These are phyloP conservation scores for Parathielavia hyrcaniae DNA, from an alignment of 495 filamentous ascomycete genomes.

Conservation along the genomic window DNA sequence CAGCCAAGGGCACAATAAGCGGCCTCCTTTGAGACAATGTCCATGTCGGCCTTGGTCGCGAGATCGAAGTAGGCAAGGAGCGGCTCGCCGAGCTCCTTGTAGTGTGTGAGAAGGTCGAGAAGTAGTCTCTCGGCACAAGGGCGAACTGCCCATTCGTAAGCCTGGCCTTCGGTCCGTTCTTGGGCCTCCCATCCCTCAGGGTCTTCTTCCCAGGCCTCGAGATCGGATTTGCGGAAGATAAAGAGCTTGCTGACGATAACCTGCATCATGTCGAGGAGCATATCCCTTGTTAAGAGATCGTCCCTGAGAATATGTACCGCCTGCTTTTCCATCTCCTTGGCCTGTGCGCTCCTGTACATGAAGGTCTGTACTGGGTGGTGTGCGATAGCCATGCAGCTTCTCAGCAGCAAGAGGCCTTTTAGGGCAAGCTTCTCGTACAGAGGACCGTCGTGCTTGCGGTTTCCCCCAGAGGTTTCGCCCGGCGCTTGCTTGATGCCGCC, in stretches of 20 bases:
- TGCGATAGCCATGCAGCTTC: conserved; percentile 75
- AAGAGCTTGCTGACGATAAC: conserved; percentile 81
- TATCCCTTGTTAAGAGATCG: conserved; percentile 64
- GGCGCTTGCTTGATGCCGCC: conserved; percentile 43
- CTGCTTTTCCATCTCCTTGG: conserved; percentile 61
- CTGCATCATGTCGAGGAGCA: conserved; percentile 73
- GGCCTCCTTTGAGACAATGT: conserved; percentile 82
- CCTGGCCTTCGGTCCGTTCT: conserved; percentile 71
- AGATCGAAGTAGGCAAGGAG: conserved; percentile 71
- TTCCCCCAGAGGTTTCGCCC: conserved; percentile 43
- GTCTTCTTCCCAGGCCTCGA: conserved; percentile 85
- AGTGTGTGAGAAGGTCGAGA: conserved; percentile 81
- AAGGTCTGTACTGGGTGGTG: conserved; percentile 75
- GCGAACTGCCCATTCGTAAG: conserved; percentile 81
- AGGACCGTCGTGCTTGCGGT: conserved; percentile 50
- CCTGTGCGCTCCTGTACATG: conserved; percentile 64
- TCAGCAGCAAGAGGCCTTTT: conserved; percentile 73
- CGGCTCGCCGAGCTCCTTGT: conserved; percentile 68
- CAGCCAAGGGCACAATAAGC: conserved; percentile 89
- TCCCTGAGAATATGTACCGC: conserved; percentile 60
- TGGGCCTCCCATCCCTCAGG: conserved; percentile 87
- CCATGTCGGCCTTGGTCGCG: conserved; percentile 58
- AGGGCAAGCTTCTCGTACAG: conserved; percentile 70
- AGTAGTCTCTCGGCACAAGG: conserved; percentile 92
- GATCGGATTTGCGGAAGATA: conserved; percentile 74